Percentiles rank a stretch among this genome's conserved stretches.
These are phyloP conservation scores for Vanderwaltozyma polyspora DNA, from an alignment of 805 yeast genomes.

Conservation along the genomic window DNA sequence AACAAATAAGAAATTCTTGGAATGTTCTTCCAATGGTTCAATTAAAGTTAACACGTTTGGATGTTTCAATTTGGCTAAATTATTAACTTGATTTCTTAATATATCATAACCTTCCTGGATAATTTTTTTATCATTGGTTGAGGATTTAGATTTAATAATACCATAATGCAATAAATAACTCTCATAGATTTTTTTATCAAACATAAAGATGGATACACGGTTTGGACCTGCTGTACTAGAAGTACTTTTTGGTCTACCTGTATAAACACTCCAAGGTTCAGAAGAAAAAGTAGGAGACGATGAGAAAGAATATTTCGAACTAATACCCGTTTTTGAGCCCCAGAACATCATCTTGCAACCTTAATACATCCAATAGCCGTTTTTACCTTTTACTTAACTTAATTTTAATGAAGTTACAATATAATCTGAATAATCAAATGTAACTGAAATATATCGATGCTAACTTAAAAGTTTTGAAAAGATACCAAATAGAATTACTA, in stretches of 20 bases:
- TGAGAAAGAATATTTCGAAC: slow-evolving; percentile 57
- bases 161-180: slow-evolving; percentile 40
- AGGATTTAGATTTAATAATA: slow-evolving; percentile 32
- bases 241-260: slow-evolving; percentile 62
- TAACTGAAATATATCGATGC: no score
- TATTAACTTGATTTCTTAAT: slow-evolving; percentile 55
- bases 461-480: no score
- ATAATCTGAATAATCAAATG: no score
- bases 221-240: slow-evolving; percentile 28
- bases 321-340: slow-evolving; percentile 42
- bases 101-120: slow-evolving; percentile 54
- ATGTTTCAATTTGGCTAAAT: slow-evolving; percentile 73
- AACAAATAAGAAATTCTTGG: slow-evolving; percentile 66
- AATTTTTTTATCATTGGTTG: slow-evolving; percentile 32
- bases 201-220: slow-evolving; percentile 71
- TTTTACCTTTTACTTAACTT: neutral
- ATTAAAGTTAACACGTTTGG: slow-evolving; percentile 75
- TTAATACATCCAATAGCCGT: neutral
- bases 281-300: slow-evolving; percentile 58
- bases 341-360: slow-evolving; percentile 22
- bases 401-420: no score
- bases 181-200: slow-evolving; percentile 71
- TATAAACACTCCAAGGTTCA: slow-evolving; percentile 77
- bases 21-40: slow-evolving; percentile 85
- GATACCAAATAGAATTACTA: no score